A percentile compares a stretch with the other conserved stretches of the same genome.
Conservation (phyloP, 2,329 filamentous ascomycete genomes). For the Xylariaceae sp. region DNA sequence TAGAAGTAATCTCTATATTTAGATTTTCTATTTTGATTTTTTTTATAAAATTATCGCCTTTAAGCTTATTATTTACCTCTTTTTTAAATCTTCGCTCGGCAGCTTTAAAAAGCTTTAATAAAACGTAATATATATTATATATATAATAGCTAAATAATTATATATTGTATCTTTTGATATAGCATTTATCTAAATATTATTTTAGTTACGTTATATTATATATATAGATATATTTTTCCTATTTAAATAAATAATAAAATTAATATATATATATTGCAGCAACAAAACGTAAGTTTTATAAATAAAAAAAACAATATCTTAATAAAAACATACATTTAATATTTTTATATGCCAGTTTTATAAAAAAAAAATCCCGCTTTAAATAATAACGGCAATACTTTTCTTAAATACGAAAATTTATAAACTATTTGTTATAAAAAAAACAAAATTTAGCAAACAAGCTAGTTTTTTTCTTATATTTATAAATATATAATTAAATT, state of each 20-base stretch:
- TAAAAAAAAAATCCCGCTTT: background rate
- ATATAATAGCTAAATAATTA: conserved; percentile 1
- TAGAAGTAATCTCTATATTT: background rate
- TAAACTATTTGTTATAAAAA: conserved; percentile 2
- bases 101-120: background rate
- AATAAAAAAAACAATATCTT: background rate
- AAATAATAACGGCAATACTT: background rate
- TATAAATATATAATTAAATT: background rate
- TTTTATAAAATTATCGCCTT: background rate
- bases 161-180: background rate
- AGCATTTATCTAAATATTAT: too few species aligned
- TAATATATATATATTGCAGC: background rate
- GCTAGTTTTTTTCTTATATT: conserved; percentile 1
- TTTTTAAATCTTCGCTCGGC: background rate
- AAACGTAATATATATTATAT: conserved; percentile 1
- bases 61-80: background rate
- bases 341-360: background rate
- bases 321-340: conserved; percentile 1
- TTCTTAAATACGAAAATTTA: background rate
- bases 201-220: background rate
- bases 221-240: background rate
- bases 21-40: background rate
- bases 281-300: background rate
- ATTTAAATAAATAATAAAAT: background rate
- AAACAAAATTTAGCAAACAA: conserved; percentile 3